Conservation (phyloP, 495 filamentous ascomycete species). For the Echria macrotheca region DNA sequence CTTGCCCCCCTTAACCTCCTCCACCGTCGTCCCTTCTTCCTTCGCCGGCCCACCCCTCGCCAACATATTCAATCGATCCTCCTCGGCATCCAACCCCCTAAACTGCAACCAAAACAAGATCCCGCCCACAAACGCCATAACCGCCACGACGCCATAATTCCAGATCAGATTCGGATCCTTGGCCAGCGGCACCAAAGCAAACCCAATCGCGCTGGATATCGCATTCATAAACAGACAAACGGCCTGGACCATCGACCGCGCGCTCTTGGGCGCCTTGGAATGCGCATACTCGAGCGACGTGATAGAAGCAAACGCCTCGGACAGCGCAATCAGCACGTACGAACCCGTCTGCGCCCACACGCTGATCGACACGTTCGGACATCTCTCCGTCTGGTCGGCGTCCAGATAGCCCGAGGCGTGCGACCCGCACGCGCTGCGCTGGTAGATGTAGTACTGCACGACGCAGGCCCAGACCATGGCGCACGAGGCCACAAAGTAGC, state of each 20-base stretch:
- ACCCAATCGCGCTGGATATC: slow-evolving; percentile 60
- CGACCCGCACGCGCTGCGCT: slow-evolving; percentile 49
- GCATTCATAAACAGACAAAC: slow-evolving; percentile 66
- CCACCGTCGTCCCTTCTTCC: neutral
- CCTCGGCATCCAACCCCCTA: slow-evolving; percentile 52
- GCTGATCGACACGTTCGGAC: slow-evolving; percentile 28
- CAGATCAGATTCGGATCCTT: slow-evolving; percentile 61
- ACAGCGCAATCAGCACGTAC: slow-evolving; percentile 64
- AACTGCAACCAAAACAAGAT: slow-evolving; percentile 59
- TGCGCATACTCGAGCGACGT: slow-evolving; percentile 66
- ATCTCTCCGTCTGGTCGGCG: slow-evolving; percentile 9
- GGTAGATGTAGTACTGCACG: slow-evolving; percentile 68
- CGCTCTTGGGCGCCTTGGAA: slow-evolving; percentile 72
- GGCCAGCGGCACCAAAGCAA: slow-evolving; percentile 61
- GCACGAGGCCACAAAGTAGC: slow-evolving; percentile 55
- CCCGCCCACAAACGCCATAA: slow-evolving; percentile 56
- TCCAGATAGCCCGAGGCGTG: slow-evolving; percentile 7
- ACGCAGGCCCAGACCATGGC: slow-evolving; percentile 63
- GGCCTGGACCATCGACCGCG: slow-evolving; percentile 67
- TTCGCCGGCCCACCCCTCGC: neutral
- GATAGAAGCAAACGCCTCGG: slow-evolving; percentile 67
- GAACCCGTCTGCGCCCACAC: slow-evolving; percentile 59
- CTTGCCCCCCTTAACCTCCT: no score
- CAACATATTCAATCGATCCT: slow-evolving; percentile 61
- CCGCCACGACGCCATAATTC: slow-evolving; percentile 58